Evolutionary conservation across 139 green algal genomes (phyloP).

Genomic region (Pseudopediastrum boryanum): DNA sequence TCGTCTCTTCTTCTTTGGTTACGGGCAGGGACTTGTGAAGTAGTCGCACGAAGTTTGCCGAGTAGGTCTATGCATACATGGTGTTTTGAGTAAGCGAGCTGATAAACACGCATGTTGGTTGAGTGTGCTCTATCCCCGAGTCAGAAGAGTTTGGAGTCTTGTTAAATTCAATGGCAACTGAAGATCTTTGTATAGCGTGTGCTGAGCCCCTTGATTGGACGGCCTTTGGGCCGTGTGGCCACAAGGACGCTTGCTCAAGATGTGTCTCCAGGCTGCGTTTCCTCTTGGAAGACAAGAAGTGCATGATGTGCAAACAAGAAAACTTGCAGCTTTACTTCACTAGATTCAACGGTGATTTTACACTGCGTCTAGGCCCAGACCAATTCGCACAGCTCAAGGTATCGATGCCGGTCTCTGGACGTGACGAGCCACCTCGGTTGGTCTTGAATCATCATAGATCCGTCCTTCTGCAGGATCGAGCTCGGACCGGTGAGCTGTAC

Average conservation of each 20-base stretch:
- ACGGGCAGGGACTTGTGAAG: too few relatives aligned
- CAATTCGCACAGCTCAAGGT: conserved; percentile 71
- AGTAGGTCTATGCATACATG: too few relatives aligned
- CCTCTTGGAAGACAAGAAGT: conserved; percentile 84
- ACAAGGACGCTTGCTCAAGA: conserved; percentile 79
- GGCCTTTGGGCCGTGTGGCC: conserved; percentile 81
- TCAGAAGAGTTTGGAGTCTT: too few relatives aligned
- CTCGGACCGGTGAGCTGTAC: conserved; percentile 34
- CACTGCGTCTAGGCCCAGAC: conserved; percentile 52
- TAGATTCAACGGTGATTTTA: conserved; percentile 79
- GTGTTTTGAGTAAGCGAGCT: too few relatives aligned
- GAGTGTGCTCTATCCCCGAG: too few relatives aligned
- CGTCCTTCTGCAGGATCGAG: neutral
- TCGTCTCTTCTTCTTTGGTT: too few relatives aligned
- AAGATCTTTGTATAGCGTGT: conserved; percentile 86
- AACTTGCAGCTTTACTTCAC: conserved; percentile 72
- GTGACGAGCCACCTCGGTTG: too few relatives aligned
- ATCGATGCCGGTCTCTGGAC: too few relatives aligned
- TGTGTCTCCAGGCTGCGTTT: conserved; percentile 83
- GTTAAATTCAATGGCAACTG: conserved; percentile 52
- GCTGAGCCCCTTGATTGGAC: conserved; percentile 86
- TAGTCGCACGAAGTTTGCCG: too few relatives aligned
- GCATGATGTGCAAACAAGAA: conserved; percentile 85
- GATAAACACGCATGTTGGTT: too few relatives aligned
- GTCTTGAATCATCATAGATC: too few relatives aligned